Evolutionary conservation across 73 alveolate genomes (phyloP), one percentile per base, ranked within the genome.

Genomic region (Effrenium voratum): DNA sequence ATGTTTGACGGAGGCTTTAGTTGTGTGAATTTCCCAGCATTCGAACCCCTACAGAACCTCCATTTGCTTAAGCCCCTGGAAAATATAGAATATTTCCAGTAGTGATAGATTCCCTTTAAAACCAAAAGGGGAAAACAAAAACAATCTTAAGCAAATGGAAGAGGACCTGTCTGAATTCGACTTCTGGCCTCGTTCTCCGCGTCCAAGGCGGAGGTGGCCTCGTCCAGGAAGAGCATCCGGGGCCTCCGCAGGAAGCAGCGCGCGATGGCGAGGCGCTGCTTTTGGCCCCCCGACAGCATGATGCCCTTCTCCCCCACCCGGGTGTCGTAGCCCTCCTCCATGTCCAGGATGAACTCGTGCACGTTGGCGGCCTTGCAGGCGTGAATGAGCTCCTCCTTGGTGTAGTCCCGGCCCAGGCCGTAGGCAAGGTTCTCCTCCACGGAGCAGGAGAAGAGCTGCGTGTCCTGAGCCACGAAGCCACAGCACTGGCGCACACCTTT

Each of bases 371-470:
- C 92, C 43, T 82, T 97, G 86, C 99, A 92, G 10, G 99, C 99
- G 50, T 93, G 93, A 15, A 77, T 40, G 10, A 77, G 63, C 44
- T 77, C 60, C 44, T 90, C 86, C 92, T 41, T 49, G 50, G 68
- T 73, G 87, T 76, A 47, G 32, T 75, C 98, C 36, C 98, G n/a
- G 32, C 98, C 98, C 46, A 92, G 80, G 44, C 99, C 99, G 84
- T 99, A 99, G 76, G 99, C 86, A 24, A 99, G 81, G 98, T 99
- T 99, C 95, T 99, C 99, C 80, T 93, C 96, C 10, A 99, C 96
- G 50, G 99, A 93, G 95, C 99, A 80, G 95, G 99, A 91, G 87
- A 99, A 99, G 70, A 99, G 95, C 40, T 99, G 90, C 55, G 99
- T 99, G 82, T 99, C 99, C 94, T 99, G 99, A 36, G 94, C 92